Evolutionary conservation across 805 yeast species (phyloP).

Genomic region (Zygoascus bituminiphila): DNA sequence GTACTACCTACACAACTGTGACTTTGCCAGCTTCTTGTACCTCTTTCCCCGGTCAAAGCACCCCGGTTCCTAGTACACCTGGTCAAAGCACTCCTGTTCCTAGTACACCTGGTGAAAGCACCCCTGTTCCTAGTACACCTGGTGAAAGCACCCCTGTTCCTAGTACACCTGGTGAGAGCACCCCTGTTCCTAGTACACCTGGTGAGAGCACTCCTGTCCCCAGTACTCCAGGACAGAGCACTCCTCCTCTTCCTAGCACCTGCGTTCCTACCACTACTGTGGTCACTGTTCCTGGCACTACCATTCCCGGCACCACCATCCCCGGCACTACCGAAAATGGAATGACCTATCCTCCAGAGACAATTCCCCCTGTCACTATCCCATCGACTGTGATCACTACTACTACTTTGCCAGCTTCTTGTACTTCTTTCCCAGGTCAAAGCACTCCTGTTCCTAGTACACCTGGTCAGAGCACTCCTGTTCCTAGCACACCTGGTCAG

Average conservation of each 20-base stretch:
- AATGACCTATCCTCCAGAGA: constrained; percentile 2
- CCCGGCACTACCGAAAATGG: not conserved
- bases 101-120: not conserved
- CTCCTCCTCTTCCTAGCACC: constrained; percentile 9
- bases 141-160: not conserved
- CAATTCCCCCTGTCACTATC: not conserved
- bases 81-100: not conserved
- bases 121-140: not conserved
- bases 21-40: constrained; percentile 1
- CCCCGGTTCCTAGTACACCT: not conserved
- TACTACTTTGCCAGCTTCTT: not conserved
- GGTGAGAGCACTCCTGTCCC: constrained; percentile 11
- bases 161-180: constrained; percentile 6
- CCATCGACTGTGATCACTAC: not conserved
- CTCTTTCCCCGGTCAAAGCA: constrained; percentile 4
- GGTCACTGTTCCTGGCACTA: constrained; percentile 11
- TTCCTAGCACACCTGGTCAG: constrained; percentile 3
- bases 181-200: constrained; percentile 10
- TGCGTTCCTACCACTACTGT: constrained; percentile 12
- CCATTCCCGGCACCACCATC: constrained; percentile 5
- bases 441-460: constrained; percentile 8
- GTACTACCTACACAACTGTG: constrained; percentile 10
- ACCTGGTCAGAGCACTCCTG: not conserved
- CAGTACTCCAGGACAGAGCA: constrained; percentile 10
- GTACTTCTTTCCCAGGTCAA: not conserved